Percentiles rank a stretch among this genome's conserved stretches.
Conservation (phyloP, 352 stramenopile genomes). For the Globisporangium megalacanthum region DNA sequence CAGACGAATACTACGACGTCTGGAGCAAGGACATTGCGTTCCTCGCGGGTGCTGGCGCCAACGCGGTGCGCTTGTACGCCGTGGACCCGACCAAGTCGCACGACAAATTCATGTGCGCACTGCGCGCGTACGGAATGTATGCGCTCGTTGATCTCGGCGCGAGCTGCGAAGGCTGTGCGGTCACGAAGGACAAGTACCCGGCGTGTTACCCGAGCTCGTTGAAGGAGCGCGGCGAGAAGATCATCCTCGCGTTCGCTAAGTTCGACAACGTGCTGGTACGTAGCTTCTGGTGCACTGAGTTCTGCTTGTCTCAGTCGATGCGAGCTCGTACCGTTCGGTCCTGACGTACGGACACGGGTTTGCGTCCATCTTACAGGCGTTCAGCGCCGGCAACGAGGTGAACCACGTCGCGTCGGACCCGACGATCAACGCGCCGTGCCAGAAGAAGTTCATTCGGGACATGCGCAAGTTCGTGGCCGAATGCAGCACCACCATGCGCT, state of each 20-base stretch:
- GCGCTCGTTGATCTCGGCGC: constrained; percentile 57
- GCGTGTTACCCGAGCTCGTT: constrained; percentile 44
- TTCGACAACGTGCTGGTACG: constrained; percentile 60
- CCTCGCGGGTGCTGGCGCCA: constrained; percentile 54
- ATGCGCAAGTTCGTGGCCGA: constrained; percentile 37
- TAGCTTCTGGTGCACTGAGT: no score
- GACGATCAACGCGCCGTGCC: constrained; percentile 47
- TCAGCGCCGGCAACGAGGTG: constrained; percentile 67
- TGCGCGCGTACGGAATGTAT: constrained; percentile 64
- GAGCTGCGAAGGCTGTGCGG: constrained; percentile 44
- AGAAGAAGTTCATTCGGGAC: constrained; percentile 70
- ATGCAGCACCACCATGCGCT: constrained; percentile 34
- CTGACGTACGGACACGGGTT: no score
- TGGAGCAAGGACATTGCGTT: constrained; percentile 58
- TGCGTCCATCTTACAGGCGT: constrained; percentile 4
- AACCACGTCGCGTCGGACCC: constrained; percentile 46
- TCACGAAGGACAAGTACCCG: constrained; percentile 45
- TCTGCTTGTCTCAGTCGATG: no score
- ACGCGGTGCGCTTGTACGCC: constrained; percentile 72
- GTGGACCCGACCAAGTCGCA: constrained; percentile 51
- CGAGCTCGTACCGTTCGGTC: no score
- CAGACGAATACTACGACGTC: constrained; percentile 62
- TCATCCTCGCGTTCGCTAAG: constrained; percentile 68
- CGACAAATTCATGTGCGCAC: constrained; percentile 79
- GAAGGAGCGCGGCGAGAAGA: constrained; percentile 49